Base-by-base conservation (phyloP, 208 protist species). In the Crithidia fasciculata region DNA sequence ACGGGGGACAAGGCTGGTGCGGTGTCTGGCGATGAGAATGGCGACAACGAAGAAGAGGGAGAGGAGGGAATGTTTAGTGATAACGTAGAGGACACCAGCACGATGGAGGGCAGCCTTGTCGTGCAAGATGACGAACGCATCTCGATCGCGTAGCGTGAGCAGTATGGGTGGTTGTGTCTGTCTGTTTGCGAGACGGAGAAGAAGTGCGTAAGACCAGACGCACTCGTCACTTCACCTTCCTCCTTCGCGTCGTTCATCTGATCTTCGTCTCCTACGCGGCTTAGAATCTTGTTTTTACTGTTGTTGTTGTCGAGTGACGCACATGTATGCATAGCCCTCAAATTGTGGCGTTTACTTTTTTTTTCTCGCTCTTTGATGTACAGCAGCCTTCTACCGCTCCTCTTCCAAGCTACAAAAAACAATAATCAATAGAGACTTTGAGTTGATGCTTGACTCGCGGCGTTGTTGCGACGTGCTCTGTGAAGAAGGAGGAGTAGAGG, bases 41-140 rank as follows among this genome's bases (percentile, higher is more conserved):
- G 62, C 47, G 55, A 71, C 41, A 56, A 50, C 16, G 49, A 49
- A 6, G 59, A 55, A 6, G 49, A 53, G 8, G 74, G 69, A 2
- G 58, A 18, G 19, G 65, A 50, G 15, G 57, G 41, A 2, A 18
- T 43, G 39, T 15, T 19, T 6, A 50, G 43, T 10, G 74, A 73
- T 12, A 64, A 66, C 43, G 28, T 18, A 13, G 74, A 78, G 37
- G 50, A 54, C 2, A 53, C 58, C 28, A 62, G 49, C 10, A 4
- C 36, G 3, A 40, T 19, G 5, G 69, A 59, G n/a, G 36, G 36
- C 40, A 69, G 64, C 36, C 15, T 69, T 49, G 69, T 76, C 2
- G 74, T 70, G 2, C 76, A 72, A 9, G 72, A 75, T 13, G 64
- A 85, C 3, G 84, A 74, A 16, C 76, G 70, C 19, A 78, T 60